These are phyloP conservation scores for Globisporangium alternatum DNA, from an alignment of 352 stramenopile species.

Conservation along the genomic window DNA sequence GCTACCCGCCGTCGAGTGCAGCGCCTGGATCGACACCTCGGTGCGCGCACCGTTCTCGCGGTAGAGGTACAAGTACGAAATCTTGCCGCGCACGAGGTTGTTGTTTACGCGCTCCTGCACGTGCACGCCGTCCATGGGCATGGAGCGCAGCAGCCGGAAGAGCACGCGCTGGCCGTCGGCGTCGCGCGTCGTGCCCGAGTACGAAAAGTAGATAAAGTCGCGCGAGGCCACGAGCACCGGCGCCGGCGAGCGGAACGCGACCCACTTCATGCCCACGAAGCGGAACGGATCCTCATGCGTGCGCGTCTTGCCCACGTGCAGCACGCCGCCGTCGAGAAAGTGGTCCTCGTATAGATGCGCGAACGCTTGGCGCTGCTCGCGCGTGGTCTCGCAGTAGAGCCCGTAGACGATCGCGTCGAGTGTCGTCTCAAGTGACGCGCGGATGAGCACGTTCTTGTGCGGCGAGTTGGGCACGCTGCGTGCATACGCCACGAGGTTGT, in stretches of 20 bases:
- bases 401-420: slow-evolving; percentile 46
- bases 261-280: slow-evolving; percentile 48
- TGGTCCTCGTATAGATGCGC: slow-evolving; percentile 45
- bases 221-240: slow-evolving; percentile 33
- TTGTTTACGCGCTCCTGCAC: slow-evolving; percentile 26
- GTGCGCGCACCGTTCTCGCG: slow-evolving; percentile 32
- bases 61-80: slow-evolving; percentile 38
- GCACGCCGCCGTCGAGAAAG: slow-evolving; percentile 43
- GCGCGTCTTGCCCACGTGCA: slow-evolving; percentile 32
- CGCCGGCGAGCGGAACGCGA: slow-evolving; percentile 35
- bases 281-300: slow-evolving; percentile 37
- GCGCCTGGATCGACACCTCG: slow-evolving; percentile 29
- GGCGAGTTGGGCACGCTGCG: slow-evolving; percentile 27
- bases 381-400: slow-evolving; percentile 36
- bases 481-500: slow-evolving; percentile 30
- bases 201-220: slow-evolving; percentile 44
- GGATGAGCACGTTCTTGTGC: slow-evolving; percentile 22
- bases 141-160: slow-evolving; percentile 33
- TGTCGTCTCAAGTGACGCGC: slow-evolving; percentile 34
- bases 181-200: slow-evolving; percentile 32
- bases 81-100: slow-evolving; percentile 36
- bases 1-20: slow-evolving; percentile 32
- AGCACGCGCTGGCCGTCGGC: slow-evolving; percentile 35
- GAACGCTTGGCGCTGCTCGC: slow-evolving; percentile 29
- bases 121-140: slow-evolving; percentile 36